Evolutionary conservation across 108 stramenopile species (phyloP).

Genomic region (Epipyxis sp.): DNA sequence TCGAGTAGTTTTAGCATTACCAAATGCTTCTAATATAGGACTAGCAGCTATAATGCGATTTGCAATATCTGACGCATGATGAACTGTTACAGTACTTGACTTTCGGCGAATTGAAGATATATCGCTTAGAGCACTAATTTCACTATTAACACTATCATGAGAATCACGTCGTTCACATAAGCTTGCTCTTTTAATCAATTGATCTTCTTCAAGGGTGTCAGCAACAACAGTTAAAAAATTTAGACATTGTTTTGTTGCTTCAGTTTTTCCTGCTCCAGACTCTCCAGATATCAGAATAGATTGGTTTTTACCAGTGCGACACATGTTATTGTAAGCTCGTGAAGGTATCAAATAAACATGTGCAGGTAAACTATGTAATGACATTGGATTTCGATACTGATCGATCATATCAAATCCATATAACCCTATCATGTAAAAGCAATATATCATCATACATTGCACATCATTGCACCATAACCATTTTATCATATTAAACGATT

Average conservation of each 20-base stretch:
- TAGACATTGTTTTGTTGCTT: conserved; percentile 30
- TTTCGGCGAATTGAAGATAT: too few relatives aligned
- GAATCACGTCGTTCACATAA: not conserved
- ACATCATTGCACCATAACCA: too few relatives aligned
- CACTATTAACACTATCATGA: not conserved
- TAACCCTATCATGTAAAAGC: conserved; percentile 2
- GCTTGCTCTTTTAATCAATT: not conserved
- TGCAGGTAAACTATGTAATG: not conserved
- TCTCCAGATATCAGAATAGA: conserved; percentile 53
- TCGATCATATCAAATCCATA: conserved; percentile 19
- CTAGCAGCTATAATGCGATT: conserved; percentile 22
- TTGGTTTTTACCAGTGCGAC: conserved; percentile 29
- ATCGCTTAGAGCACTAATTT: too few relatives aligned
- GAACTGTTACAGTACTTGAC: too few relatives aligned
- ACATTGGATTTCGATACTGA: not conserved
- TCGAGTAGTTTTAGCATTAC: conserved; percentile 24
- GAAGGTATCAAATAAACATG: conserved; percentile 24
- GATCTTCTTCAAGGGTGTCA: not conserved
- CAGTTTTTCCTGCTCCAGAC: conserved; percentile 45
- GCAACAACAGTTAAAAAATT: conserved; percentile 40
- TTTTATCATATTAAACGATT: too few relatives aligned
- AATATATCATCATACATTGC: too few relatives aligned
- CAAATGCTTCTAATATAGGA: conserved; percentile 27
- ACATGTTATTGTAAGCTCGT: conserved; percentile 23
- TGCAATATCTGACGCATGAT: too few relatives aligned